phyloP scores from a whole-genome alignment of 2,329 filamentous ascomycete genomes.

The Cladosporium sphaerospermum region DNA sequence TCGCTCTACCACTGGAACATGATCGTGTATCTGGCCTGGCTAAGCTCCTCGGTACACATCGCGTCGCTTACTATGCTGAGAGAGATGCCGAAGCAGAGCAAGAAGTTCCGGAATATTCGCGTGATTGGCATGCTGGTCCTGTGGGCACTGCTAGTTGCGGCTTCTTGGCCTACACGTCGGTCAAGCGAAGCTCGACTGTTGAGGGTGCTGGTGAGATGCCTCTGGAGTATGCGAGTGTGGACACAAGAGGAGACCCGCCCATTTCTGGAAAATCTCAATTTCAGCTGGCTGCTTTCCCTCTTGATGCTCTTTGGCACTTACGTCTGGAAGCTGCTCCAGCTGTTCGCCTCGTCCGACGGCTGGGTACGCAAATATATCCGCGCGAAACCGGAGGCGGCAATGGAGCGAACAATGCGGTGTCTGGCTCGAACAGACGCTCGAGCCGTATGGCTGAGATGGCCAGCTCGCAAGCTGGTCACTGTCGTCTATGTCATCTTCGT shows the following conservation, averaged over 20 bases:
- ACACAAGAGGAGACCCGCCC: not conserved
- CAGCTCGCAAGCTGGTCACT: not conserved
- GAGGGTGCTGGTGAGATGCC: not conserved
- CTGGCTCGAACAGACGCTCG: not conserved
- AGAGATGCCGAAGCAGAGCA: constrained; percentile 13
- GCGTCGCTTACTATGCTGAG: constrained; percentile 17
- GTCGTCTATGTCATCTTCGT: not conserved
- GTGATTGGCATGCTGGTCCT: constrained; percentile 15
- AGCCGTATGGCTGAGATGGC: not conserved
- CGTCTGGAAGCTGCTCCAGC: constrained; percentile 13
- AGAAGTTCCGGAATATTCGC: constrained; percentile 10
- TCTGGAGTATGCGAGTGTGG: not conserved
- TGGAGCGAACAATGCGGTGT: not conserved
- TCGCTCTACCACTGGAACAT: constrained; percentile 15
- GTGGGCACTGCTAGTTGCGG: constrained; percentile 5
- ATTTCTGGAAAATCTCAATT: not conserved
- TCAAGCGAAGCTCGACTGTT: not conserved
- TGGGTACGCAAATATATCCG: not conserved
- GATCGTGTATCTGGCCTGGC: constrained; percentile 19
- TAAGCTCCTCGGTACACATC: constrained; percentile 19
- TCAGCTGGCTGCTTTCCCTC: not conserved
- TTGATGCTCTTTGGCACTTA: constrained; percentile 2
- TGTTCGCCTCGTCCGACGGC: not conserved
- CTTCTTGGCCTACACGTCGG: not conserved
- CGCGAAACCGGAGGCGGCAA: not conserved